Conservation (phyloP, 352 stramenopile species). For the Globisporangium cylindrosporum region DNA sequence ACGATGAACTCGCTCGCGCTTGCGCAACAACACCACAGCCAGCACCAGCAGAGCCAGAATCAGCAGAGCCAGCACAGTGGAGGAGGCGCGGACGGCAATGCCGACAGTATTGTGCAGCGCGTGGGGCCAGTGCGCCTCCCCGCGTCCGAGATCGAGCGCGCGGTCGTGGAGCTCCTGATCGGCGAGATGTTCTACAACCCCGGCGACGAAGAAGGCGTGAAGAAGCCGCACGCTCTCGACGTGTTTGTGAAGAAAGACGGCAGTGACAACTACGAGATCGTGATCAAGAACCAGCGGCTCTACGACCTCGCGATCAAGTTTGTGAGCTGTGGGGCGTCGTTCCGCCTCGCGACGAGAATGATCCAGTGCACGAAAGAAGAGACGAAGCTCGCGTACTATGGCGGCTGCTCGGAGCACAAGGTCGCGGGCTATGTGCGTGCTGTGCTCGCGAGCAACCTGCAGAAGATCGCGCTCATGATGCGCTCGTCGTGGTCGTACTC, state of each 20-base stretch:
- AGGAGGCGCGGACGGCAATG: not conserved
- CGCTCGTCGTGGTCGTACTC: conserved; percentile 52
- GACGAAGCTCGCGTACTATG: conserved; percentile 50
- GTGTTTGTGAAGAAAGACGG: conserved; percentile 44
- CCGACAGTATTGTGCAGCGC: conserved; percentile 13
- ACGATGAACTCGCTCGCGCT: conserved; percentile 28
- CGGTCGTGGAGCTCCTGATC: conserved; percentile 50
- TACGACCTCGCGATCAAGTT: conserved; percentile 68
- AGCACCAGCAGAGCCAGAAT: conserved; percentile 5
- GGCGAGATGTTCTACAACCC: conserved; percentile 51
- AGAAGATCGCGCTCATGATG: conserved; percentile 67
- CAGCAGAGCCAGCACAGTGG: not conserved
- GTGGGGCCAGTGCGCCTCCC: conserved; percentile 43
- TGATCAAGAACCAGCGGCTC: conserved; percentile 62
- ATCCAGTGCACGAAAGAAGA: conserved; percentile 59
- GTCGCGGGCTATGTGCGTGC: conserved; percentile 51
- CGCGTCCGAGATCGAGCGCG: conserved; percentile 54
- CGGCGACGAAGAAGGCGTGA: conserved; percentile 37
- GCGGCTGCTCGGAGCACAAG: conserved; percentile 43
- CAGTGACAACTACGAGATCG: conserved; percentile 47
- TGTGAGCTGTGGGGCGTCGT: conserved; percentile 52
- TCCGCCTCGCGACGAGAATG: conserved; percentile 49
- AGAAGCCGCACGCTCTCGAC: conserved; percentile 37
- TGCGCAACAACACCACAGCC: conserved; percentile 22
- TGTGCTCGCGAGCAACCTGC: conserved; percentile 55